Conservation (phyloP, 768 basidiomycete genomes). For the Tulasnella sp. region DNA sequence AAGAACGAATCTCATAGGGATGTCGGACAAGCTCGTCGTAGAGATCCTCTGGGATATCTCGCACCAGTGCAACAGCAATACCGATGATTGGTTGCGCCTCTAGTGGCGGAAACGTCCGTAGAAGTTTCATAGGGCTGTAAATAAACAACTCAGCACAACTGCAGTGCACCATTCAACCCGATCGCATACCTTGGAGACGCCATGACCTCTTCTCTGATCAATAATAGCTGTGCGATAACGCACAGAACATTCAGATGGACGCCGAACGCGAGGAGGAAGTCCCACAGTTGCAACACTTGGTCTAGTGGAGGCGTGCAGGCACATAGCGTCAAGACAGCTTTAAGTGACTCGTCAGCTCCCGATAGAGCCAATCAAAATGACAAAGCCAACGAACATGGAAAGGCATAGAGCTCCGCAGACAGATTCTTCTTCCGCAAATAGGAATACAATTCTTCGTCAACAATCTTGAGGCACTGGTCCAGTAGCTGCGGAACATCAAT, state of each 20-base stretch:
- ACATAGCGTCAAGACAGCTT: constrained; percentile 88
- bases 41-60: constrained; percentile 76
- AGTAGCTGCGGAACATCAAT: constrained; percentile 49
- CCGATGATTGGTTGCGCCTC: constrained; percentile 81
- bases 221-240: constrained; percentile 86
- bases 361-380: background rate
- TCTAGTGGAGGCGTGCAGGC: constrained; percentile 95
- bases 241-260: constrained; percentile 94
- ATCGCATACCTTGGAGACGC: constrained; percentile 56
- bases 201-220: constrained; percentile 89
- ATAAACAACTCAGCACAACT: background rate
- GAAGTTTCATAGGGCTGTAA: constrained; percentile 80
- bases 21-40: constrained; percentile 86
- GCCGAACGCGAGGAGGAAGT: constrained; percentile 93
- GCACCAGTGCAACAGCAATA: constrained; percentile 87
- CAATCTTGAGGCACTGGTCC: constrained; percentile 82
- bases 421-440: constrained; percentile 84
- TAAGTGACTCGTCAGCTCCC: background rate
- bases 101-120: constrained; percentile 88
- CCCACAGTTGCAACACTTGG: constrained; percentile 92
- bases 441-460: constrained; percentile 76
- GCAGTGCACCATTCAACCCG: background rate
- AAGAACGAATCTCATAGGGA: constrained; percentile 41
- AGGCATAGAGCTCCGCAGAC: constrained; percentile 93
- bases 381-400: constrained; percentile 61